phyloP scores from a whole-genome alignment of 192 early-diverging fungal genomes.

The Phycomyces blakesleeanus region DNA sequence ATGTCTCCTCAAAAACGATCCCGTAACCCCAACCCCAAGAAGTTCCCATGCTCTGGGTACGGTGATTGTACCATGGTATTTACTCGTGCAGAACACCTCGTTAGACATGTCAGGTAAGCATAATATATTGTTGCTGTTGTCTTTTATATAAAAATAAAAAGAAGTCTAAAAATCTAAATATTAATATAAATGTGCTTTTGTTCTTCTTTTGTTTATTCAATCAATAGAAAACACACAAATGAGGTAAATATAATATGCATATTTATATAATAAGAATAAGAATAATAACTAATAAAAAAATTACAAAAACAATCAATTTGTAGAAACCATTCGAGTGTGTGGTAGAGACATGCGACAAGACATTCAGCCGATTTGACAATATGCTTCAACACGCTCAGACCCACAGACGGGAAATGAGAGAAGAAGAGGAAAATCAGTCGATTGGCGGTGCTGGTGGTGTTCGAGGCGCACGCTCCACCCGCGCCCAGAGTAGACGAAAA shows the following conservation, averaged over 20 bases:
- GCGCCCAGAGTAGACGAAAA: no score
- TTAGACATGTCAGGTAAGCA: constrained; percentile 42
- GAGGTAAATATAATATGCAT: no score
- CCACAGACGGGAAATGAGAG: constrained; percentile 33
- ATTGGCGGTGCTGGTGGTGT: not conserved
- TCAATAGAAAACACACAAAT: constrained; percentile 8
- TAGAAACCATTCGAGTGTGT: constrained; percentile 72
- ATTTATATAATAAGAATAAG: no score
- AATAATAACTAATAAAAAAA: no score
- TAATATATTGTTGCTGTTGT: no score
- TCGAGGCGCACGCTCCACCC: no score
- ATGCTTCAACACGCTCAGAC: constrained; percentile 77
- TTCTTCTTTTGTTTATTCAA: constrained; percentile 3
- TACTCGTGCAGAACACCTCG: constrained; percentile 51
- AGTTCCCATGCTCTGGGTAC: constrained; percentile 50
- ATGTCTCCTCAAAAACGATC: constrained; percentile 3
- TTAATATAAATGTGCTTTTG: no score
- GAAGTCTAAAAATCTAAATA: no score
- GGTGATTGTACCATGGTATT: constrained; percentile 53
- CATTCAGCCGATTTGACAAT: constrained; percentile 73
- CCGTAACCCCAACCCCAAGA: constrained; percentile 22
- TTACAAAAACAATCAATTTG: not conserved
- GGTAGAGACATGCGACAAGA: constrained; percentile 56
- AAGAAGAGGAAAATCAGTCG: constrained; percentile 2
- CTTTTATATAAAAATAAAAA: no score